Conservation (phyloP, 257 asterid genomes). For the Coffea eugenioides region DNA sequence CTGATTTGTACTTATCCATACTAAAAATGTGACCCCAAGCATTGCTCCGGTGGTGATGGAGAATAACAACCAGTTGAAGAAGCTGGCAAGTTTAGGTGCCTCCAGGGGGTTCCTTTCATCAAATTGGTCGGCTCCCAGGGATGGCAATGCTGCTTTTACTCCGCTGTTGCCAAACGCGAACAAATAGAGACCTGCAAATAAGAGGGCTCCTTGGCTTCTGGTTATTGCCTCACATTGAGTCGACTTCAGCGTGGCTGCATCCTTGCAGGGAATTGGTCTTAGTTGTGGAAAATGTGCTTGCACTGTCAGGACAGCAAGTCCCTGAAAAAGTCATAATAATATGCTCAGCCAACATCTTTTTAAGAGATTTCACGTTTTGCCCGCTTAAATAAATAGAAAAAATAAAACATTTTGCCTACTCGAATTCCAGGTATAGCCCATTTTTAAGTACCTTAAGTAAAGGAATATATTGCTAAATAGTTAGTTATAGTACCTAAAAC, state of each 20-base stretch:
- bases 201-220: conserved; percentile 41
- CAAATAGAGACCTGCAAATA: conserved; percentile 55
- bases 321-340: conserved; percentile 34
- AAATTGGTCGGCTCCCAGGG: conserved; percentile 76
- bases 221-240: conserved; percentile 44
- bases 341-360: neutral
- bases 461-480: no score
- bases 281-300: conserved; percentile 66
- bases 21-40: conserved; percentile 65
- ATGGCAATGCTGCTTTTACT: conserved; percentile 64
- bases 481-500: neutral
- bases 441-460: no score
- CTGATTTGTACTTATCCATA: conserved; percentile 60
- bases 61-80: conserved; percentile 66
- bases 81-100: conserved; percentile 59
- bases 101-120: conserved; percentile 57
- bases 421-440: no score
- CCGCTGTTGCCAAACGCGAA: conserved; percentile 69
- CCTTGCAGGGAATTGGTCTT: conserved; percentile 71
- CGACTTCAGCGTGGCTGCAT: conserved; percentile 23
- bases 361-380: no score
- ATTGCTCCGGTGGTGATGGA: conserved; percentile 52
- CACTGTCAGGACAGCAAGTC: conserved; percentile 55
- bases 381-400: no score
- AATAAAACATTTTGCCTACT: no score